phyloP scores from a whole-genome alignment of 305 asterid genomes.

The Ilex paraguariensis region DNA sequence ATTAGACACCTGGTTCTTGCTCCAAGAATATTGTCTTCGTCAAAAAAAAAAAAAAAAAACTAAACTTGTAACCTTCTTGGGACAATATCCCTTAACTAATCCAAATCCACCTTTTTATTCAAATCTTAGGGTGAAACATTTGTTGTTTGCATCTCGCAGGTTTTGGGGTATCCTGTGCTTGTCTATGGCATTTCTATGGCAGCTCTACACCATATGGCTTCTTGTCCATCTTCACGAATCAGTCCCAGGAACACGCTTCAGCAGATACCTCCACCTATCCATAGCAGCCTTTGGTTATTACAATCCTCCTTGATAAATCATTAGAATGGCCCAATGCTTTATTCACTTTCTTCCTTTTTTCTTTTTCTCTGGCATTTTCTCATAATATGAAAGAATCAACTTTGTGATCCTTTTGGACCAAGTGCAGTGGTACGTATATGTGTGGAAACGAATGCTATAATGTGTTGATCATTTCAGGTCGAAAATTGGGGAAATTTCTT shows the following conservation, averaged over 20 bases:
- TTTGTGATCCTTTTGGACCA: neutral
- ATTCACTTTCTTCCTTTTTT: neutral
- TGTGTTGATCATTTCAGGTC: slow-evolving; percentile 28
- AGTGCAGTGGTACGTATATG: neutral
- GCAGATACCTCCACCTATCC: slow-evolving; percentile 54
- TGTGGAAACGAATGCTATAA: neutral
- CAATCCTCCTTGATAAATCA: neutral
- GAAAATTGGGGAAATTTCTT: slow-evolving; percentile 41
- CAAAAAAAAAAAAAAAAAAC: too few species aligned
- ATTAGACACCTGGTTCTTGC: too few species aligned
- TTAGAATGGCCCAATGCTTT: neutral
- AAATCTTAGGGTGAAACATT: too few species aligned
- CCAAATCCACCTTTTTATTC: too few species aligned
- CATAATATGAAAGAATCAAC: neutral
- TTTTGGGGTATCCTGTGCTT: slow-evolving; percentile 40
- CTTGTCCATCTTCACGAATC: slow-evolving; percentile 58
- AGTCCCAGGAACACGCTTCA: slow-evolving; percentile 41
- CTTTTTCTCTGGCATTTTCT: neutral
- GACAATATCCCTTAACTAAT: too few species aligned
- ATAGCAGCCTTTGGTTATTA: slow-evolving; percentile 53
- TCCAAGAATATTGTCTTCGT: too few species aligned
- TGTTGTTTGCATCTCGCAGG: slow-evolving; percentile 23
- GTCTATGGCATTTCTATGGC: slow-evolving; percentile 40
- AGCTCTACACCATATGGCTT: slow-evolving; percentile 61
- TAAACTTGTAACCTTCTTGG: too few species aligned